These are phyloP conservation scores for Calendula officinalis DNA, from an alignment of 129 eudicot genomes.

Conservation along the genomic window DNA sequence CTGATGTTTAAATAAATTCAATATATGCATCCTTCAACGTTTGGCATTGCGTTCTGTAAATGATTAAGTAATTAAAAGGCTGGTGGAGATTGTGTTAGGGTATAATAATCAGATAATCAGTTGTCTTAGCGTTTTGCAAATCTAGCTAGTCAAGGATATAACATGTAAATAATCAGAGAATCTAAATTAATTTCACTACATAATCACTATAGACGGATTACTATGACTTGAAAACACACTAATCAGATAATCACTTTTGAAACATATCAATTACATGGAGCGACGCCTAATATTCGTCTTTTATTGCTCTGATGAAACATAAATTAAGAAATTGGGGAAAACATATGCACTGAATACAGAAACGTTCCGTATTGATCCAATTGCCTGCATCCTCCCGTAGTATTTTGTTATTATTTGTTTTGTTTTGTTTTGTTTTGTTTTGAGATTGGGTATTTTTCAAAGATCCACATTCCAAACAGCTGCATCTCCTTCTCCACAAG, in stretches of 20 bases:
- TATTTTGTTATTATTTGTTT: constrained; percentile 16
- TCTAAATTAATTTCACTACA: background rate
- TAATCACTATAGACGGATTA: too few species aligned
- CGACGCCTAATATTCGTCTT: constrained; percentile 5
- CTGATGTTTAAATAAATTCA: background rate
- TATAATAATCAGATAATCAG: background rate
- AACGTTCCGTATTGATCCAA: constrained; percentile 1
- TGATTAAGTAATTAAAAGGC: background rate
- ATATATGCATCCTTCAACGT: background rate
- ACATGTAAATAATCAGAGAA: background rate
- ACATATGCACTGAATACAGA: background rate
- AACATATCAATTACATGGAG: background rate
- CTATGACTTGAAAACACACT: too few species aligned
- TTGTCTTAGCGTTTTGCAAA: background rate
- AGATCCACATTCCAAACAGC: constrained; percentile 60
- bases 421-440: constrained; percentile 14
- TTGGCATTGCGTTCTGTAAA: background rate
- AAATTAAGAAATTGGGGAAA: constrained; percentile 5
- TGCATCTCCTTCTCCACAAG: constrained; percentile 70
- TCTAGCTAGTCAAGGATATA: background rate
- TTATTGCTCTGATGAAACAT: constrained; percentile 5
- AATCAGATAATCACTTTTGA: background rate
- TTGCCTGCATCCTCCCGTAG: constrained; percentile 2
- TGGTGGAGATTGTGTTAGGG: background rate
- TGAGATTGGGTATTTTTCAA: constrained; percentile 1